phyloP scores from a whole-genome alignment of 148 eudicot species.

The Fagopyrum homotropicum region DNA sequence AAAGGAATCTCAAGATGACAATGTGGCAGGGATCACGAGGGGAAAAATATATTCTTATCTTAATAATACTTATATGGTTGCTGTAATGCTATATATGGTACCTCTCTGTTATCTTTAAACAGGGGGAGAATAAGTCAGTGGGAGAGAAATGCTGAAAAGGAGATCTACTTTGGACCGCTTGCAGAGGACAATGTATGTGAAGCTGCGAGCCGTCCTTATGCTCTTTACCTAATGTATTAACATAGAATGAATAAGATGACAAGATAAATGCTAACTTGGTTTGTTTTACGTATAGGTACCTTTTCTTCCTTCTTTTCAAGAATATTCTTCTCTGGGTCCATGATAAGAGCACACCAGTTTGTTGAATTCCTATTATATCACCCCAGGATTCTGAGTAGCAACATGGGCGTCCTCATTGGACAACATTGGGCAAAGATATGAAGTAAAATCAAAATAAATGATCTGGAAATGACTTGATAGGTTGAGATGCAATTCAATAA shows the following conservation, averaged over 20 bases:
- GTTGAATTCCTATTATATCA: background rate
- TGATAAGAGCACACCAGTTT: background rate
- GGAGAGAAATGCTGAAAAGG: constrained; percentile 4
- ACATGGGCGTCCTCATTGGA: background rate
- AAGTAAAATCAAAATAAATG: background rate
- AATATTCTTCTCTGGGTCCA: background rate
- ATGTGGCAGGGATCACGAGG: background rate
- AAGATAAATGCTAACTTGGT: background rate
- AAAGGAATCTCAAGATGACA: background rate
- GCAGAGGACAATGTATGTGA: constrained; percentile 5
- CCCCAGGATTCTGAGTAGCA: background rate
- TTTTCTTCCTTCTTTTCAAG: background rate
- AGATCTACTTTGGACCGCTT: constrained; percentile 2
- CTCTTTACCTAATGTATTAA: background rate
- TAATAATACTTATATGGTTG: background rate
- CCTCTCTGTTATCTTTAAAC: background rate
- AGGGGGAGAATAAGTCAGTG: background rate
- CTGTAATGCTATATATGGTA: background rate
- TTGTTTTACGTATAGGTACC: background rate
- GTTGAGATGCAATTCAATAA: background rate
- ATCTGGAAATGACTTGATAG: background rate
- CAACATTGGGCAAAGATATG: background rate
- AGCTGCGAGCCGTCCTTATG: constrained; percentile 1
- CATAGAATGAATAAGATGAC: background rate
- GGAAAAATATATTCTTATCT: background rate